Evolutionary conservation across 768 basidiomycete genomes (phyloP).

Genomic region (Terana coerulea): DNA sequence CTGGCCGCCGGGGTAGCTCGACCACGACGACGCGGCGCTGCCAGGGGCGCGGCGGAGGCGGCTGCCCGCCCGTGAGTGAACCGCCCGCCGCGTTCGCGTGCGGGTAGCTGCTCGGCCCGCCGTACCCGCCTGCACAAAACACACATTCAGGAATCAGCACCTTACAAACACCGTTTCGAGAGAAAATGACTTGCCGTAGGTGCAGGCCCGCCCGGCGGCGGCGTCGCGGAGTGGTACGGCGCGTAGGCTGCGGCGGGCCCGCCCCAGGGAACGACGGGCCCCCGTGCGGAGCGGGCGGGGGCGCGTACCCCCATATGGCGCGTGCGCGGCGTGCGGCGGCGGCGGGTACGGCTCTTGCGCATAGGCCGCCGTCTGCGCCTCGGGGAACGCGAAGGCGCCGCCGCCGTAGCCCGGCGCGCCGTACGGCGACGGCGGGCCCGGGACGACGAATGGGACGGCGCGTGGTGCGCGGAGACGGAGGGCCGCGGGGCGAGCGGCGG

Average conservation of each 20-base stretch:
- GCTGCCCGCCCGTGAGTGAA: neutral
- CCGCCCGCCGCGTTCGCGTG: neutral
- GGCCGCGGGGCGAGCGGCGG: neutral
- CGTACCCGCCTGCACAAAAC: neutral
- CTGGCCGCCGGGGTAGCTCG: conserved; percentile 1
- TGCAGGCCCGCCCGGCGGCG: neutral
- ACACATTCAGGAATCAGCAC: conserved; percentile 6
- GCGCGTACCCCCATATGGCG: neutral
- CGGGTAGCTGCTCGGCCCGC: neutral
- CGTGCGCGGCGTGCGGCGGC: neutral
- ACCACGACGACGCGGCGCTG: neutral
- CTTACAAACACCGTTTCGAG: neutral
- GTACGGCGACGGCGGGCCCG: neutral
- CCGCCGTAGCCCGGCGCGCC: neutral
- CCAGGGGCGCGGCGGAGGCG: neutral
- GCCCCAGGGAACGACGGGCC: no score
- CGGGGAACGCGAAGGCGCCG: conserved; percentile 24
- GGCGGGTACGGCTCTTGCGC: neutral
- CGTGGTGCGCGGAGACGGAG: neutral
- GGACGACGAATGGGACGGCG: no score
- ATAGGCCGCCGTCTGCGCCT: conserved; percentile 11
- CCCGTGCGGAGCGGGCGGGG: neutral
- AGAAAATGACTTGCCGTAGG: conserved; percentile 1
- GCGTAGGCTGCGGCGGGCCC: no score
- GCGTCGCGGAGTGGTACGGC: no score